These are phyloP conservation scores for Gryganskiella cystojenkinii DNA, from an alignment of 192 early-diverging fungal genomes.

Conservation along the genomic window DNA sequence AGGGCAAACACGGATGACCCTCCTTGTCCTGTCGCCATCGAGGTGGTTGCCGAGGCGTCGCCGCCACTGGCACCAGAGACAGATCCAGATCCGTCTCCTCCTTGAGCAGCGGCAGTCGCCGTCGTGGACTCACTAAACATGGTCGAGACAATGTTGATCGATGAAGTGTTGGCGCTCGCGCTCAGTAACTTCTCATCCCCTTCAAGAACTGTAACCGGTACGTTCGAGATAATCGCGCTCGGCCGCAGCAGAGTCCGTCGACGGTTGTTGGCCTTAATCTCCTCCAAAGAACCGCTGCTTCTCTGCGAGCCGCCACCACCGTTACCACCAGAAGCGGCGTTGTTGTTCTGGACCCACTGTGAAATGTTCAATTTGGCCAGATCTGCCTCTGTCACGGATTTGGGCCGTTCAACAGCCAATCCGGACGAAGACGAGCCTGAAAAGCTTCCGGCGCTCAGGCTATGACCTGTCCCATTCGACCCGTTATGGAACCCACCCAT, in stretches of 20 bases:
- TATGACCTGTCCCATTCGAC: conserved; percentile 43
- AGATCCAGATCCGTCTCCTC: conserved; percentile 19
- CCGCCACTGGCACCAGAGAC: conserved; percentile 9
- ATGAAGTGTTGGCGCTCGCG: conserved; percentile 53
- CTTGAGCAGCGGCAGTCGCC: neutral
- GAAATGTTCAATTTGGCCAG: conserved; percentile 40
- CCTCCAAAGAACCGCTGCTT: conserved; percentile 26
- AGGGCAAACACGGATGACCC: neutral
- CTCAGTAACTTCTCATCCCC: conserved; percentile 52
- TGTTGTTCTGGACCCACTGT: conserved; percentile 40
- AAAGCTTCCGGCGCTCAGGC: conserved; percentile 25
- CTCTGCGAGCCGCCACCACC: neutral
- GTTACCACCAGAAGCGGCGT: neutral
- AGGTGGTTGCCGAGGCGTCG: neutral
- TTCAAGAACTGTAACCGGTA: conserved; percentile 49
- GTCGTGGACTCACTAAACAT: conserved; percentile 40
- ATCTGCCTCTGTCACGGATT: conserved; percentile 49
- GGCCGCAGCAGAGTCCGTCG: conserved; percentile 38
- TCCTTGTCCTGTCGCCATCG: neutral
- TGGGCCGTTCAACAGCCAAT: conserved; percentile 52
- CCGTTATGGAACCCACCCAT: conserved; percentile 49
- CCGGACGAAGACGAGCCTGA: conserved; percentile 15
- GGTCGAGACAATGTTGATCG: conserved; percentile 52
- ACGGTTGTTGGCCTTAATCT: conserved; percentile 47
- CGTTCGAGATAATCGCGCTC: conserved; percentile 53